Evolutionary conservation across 345 rosid genomes (phyloP), one percentile per base, ranked within the genome.

Genomic region (Aegle marmelos): DNA sequence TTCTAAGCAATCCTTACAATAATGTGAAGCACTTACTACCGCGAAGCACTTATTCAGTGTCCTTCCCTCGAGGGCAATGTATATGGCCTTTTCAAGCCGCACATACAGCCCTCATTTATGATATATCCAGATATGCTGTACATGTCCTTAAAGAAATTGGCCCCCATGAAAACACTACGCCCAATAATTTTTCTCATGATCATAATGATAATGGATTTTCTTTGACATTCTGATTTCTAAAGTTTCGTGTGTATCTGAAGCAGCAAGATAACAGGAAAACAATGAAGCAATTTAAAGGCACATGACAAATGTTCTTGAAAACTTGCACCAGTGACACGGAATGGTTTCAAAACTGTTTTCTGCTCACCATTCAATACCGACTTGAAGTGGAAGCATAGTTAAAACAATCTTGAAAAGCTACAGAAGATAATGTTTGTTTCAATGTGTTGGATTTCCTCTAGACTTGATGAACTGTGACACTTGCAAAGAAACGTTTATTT

Each of bases 31-130:
- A 4, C 31, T 68, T 61, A 69, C 71, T 13, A 74, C 69, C 82
- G 31, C 10, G 2, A 45, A 33, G 34, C 53, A 16, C 36, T n/a
- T 24, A n/a, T n/a, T n/a, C n/a, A 39, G 75, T 75, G 68, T 41
- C 87, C 79, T 76, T 41, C 60, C 50, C 50, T 48, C 16, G 24
- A 69, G 74, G 87, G 84, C 61, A 81, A 63, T n/a, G 74, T 0
- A 62, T 17, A 58, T 8, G 1, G 28, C 39, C 72, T 14, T 27
- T 62, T 62, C 63, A 59, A 59, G 63, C 63, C 63, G 9, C 28
- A 59, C 0, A 4, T 59, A 11, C 30, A 59, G 50, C 31, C 11
- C 68, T 57, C 34, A 34, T 19, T 31, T 65, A 19, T 60, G 14
- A 34, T 69, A 68, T 4, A n/a, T n/a, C n/a, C n/a, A n/a, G n/a